Evolutionary conservation across 495 filamentous ascomycete species (phyloP), one percentile per base, ranked within the genome.

Genomic region (Rhypophila decipiens): DNA sequence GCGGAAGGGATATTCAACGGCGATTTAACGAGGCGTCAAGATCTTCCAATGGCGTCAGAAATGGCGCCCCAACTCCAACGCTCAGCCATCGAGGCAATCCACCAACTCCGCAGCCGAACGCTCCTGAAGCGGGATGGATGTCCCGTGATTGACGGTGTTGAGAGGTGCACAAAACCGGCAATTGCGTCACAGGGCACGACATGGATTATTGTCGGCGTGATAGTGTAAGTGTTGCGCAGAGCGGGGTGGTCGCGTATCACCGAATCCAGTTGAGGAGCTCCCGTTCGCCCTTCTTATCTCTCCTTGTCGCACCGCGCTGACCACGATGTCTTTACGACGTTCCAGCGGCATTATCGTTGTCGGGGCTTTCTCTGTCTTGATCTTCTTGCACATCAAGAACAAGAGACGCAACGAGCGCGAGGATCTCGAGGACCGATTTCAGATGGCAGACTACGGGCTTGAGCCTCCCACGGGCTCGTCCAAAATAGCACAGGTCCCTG

Each of bases 101-200:
- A n/a, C n/a, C n/a, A n/a, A n/a, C n/a, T n/a, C n/a, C n/a, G n/a
- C n/a, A n/a, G n/a, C n/a, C n/a, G n/a, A n/a, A n/a, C n/a, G n/a
- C n/a, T n/a, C n/a, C n/a, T n/a, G n/a, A n/a, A n/a, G n/a, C n/a
- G n/a, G n/a, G n/a, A n/a, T n/a, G n/a, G n/a, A n/a, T n/a, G n/a
- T n/a, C n/a, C n/a, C n/a, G n/a, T n/a, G n/a, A n/a, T n/a, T n/a
- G n/a, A n/a, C n/a, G 48, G 22, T n/a, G 44, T 54, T 13, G 31
- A 60, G 22, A 44, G 57, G 2, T 63, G 59, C 57, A 55, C 60
- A 24, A 63, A 60, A 50, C 59, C 59, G n/a, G 39, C 27, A 9
- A 40, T 51, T 4, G 52, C 59, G 31, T 53, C 51, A 5, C 42
- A 42, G 19, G 22, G n/a, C 1, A 15, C 47, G 12, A 63, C 59